phyloP scores from a whole-genome alignment of 1,284 basidiomycete genomes.

The Trichosporon ovoides region DNA sequence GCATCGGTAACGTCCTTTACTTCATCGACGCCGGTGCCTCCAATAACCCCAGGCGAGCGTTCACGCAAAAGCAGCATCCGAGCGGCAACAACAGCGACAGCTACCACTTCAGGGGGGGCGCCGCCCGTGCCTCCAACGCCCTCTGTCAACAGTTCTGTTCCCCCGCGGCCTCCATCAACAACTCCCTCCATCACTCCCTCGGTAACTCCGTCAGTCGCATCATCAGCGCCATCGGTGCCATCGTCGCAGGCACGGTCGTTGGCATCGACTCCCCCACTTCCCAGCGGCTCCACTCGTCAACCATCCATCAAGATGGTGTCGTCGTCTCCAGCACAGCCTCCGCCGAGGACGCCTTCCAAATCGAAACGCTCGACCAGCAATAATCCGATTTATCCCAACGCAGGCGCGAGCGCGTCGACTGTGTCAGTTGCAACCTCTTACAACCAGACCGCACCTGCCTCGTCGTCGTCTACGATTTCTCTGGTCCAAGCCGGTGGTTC shows the following conservation, averaged over 20 bases:
- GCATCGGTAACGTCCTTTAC: background rate
- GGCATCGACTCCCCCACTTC: background rate
- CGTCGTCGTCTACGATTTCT: background rate
- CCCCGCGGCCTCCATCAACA: background rate
- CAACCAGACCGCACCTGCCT: background rate
- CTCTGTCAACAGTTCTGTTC: background rate
- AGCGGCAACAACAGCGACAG: background rate
- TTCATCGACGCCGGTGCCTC: background rate
- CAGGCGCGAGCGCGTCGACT: background rate
- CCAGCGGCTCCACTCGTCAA: background rate
- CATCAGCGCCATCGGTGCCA: background rate
- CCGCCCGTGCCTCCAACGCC: constrained; percentile 3
- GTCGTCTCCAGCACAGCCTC: background rate
- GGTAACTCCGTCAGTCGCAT: background rate
- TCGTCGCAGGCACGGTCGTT: constrained; percentile 2
- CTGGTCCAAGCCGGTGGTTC: background rate
- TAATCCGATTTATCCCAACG: background rate
- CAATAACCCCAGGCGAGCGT: background rate
- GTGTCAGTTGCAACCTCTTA: background rate
- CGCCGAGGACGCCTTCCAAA: background rate
- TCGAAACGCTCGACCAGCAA: background rate
- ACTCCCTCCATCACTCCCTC: background rate
- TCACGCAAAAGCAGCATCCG: background rate
- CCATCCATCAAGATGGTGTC: constrained; percentile 3
- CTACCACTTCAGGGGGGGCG: background rate